Percentiles rank a stretch among this genome's conserved stretches.
phyloP scores from a whole-genome alignment of 805 yeast genomes.

The Yarrowia yakushimensis region DNA sequence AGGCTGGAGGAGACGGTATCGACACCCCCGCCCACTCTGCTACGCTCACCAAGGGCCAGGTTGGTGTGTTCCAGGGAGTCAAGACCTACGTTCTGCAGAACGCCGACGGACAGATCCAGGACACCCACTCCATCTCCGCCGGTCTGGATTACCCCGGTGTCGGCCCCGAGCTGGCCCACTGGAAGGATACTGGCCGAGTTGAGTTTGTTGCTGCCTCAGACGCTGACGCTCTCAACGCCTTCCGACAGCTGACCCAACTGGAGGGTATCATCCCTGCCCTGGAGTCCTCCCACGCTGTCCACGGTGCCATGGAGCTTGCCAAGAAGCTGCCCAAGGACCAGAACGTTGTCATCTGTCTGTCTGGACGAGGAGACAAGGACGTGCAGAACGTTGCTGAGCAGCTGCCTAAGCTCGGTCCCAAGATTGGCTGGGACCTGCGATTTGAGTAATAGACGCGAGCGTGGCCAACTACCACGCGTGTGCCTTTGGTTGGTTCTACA shows the following conservation, averaged over 20 bases:
- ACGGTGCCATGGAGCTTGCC: conserved; percentile 86
- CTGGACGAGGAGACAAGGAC: conserved; percentile 99
- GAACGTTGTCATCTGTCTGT: conserved; percentile 80
- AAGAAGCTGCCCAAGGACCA: conserved; percentile 74
- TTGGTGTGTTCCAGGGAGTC: conserved; percentile 98
- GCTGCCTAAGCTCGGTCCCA: conserved; percentile 82
- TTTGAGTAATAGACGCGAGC: conserved; percentile 42
- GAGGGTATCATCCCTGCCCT: conserved; percentile 99
- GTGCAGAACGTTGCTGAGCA: conserved; percentile 96
- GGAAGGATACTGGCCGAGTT: conserved; percentile 95
- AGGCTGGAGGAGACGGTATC: conserved; percentile 98
- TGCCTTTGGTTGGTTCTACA: background rate
- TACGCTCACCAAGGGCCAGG: conserved; percentile 87
- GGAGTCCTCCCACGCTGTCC: conserved; percentile 95
- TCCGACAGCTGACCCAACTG: conserved; percentile 78
- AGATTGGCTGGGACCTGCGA: conserved; percentile 94
- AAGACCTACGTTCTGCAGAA: conserved; percentile 90
- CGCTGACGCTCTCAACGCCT: conserved; percentile 91
- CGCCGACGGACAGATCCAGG: conserved; percentile 91
- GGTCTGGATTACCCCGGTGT: conserved; percentile 99
- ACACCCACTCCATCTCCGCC: conserved; percentile 97
- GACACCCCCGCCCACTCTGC: conserved; percentile 90
- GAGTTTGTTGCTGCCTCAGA: conserved; percentile 88
- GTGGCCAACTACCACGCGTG: conserved; percentile 14
- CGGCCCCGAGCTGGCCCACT: conserved; percentile 94